phyloP scores from a whole-genome alignment of 2,329 filamentous ascomycete genomes.

The Hymenoscyphus albidus region DNA sequence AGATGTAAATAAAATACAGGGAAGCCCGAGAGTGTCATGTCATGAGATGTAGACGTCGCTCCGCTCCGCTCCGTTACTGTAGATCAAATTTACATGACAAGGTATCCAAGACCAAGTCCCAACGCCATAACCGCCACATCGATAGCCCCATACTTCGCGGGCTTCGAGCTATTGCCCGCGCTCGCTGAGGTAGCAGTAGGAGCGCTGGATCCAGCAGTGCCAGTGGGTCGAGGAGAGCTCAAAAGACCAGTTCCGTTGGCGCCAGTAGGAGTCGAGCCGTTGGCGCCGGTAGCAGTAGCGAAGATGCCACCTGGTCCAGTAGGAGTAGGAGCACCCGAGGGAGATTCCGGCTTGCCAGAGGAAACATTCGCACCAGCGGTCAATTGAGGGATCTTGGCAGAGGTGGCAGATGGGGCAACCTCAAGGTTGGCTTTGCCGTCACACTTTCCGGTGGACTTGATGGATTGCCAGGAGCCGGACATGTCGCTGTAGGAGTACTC shows the following conservation, averaged over 20 bases:
- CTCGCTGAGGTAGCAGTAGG: neutral
- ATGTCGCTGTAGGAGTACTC: conserved; percentile 48
- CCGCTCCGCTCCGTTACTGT: neutral
- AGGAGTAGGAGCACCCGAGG: neutral
- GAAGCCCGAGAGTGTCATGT: neutral
- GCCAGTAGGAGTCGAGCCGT: neutral
- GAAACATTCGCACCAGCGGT: conserved; percentile 12
- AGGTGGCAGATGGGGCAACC: conserved; percentile 5
- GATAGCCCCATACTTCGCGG: conserved; percentile 28
- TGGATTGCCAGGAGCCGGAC: conserved; percentile 45
- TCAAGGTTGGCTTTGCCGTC: conserved; percentile 16
- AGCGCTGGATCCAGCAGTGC: conserved; percentile 5
- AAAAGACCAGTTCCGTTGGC: neutral
- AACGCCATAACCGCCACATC: conserved; percentile 31
- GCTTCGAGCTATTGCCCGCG: conserved; percentile 13
- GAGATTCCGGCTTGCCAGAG: conserved; percentile 1
- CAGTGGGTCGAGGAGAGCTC: neutral
- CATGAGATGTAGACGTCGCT: neutral
- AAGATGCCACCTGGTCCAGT: neutral
- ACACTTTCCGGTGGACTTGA: conserved; percentile 37
- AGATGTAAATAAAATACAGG: neutral
- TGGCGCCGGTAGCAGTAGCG: neutral
- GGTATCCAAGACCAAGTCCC: conserved; percentile 33
- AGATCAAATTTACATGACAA: conserved; percentile 32
- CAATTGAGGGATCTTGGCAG: conserved; percentile 13